These are phyloP conservation scores for Globisporangium orthogonon DNA, from an alignment of 352 stramenopile species.

Conservation along the genomic window DNA sequence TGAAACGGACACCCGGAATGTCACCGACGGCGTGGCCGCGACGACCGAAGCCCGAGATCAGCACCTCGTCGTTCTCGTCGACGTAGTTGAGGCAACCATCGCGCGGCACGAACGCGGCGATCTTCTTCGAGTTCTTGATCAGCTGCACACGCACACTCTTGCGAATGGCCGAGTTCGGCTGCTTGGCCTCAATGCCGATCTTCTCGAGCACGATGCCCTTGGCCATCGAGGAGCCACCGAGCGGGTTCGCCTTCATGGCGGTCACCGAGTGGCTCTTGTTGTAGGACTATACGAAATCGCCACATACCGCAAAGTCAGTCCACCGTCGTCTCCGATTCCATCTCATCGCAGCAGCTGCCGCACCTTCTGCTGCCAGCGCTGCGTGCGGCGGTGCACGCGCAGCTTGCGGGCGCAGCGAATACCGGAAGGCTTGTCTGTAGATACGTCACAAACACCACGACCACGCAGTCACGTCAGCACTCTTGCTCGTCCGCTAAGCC, in stretches of 20 bases:
- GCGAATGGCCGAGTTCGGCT: constrained; percentile 99
- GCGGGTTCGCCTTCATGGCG: constrained; percentile 99
- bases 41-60: constrained; percentile 99
- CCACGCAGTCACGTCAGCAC: background rate
- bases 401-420: constrained; percentile 99
- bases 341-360: too few species aligned
- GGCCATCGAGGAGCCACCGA: constrained; percentile 99
- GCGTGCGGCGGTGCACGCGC: constrained; percentile 95
- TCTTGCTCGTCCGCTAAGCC: background rate
- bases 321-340: background rate
- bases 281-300: constrained; percentile 73
- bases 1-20: constrained; percentile 99
- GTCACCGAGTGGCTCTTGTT: constrained; percentile 99
- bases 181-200: constrained; percentile 99
- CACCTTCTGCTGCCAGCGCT: constrained; percentile 96
- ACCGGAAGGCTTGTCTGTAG: constrained; percentile 97
- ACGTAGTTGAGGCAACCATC: constrained; percentile 99
- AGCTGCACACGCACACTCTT: constrained; percentile 99
- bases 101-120: constrained; percentile 99
- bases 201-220: constrained; percentile 99
- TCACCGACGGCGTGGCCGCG: constrained; percentile 99
- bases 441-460: background rate
- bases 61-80: constrained; percentile 99
- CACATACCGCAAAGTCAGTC: background rate
- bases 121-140: constrained; percentile 99